A percentile compares a stretch with the other conserved stretches of the same genome.
Conservation (phyloP, 2,329 filamentous ascomycete genomes). For the Nothophaeocryptopus gaeumannii region DNA sequence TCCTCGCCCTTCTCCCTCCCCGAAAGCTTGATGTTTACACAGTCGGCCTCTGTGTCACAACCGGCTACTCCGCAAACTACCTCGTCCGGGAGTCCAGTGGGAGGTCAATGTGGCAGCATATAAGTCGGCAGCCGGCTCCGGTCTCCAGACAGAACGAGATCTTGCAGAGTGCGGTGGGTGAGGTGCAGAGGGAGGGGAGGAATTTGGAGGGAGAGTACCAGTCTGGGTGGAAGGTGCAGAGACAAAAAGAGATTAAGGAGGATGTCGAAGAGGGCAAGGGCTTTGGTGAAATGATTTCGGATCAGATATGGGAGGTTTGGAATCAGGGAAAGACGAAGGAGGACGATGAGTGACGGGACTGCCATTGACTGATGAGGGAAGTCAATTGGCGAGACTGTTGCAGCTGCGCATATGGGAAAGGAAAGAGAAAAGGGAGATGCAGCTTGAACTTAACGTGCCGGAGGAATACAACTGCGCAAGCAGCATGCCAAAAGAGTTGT, state of each 20-base stretch:
- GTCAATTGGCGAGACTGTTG: too few species aligned
- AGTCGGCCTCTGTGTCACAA: conserved; percentile 50
- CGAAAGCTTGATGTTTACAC: conserved; percentile 63
- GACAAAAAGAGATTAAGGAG: conserved; percentile 46
- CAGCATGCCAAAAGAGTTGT: too few species aligned
- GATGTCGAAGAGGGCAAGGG: conserved; percentile 39
- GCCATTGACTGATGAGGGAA: too few species aligned
- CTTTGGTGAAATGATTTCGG: conserved; percentile 38
- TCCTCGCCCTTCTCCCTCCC: conserved; percentile 56
- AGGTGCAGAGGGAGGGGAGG: conserved; percentile 20
- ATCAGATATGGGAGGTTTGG: conserved; percentile 40
- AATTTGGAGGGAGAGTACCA: conserved; percentile 31
- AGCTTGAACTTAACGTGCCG: too few species aligned
- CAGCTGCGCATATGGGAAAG: too few species aligned
- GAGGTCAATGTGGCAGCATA: conserved; percentile 31
- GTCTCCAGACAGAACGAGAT: neutral
- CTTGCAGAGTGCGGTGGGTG: conserved; percentile 14
- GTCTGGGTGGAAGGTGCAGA: conserved; percentile 44
- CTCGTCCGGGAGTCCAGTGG: conserved; percentile 39
- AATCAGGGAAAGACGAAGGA: conserved; percentile 36
- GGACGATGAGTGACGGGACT: conserved; percentile 18
- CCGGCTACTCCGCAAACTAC: conserved; percentile 51
- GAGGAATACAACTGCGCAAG: too few species aligned
- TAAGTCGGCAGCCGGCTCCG: conserved; percentile 16
- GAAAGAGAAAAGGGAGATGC: too few species aligned